A percentile compares a stretch with the other conserved stretches of the same genome.
These are phyloP conservation scores for Xylariales sp. DNA, from an alignment of 2,329 filamentous ascomycete species.

Conservation along the genomic window DNA sequence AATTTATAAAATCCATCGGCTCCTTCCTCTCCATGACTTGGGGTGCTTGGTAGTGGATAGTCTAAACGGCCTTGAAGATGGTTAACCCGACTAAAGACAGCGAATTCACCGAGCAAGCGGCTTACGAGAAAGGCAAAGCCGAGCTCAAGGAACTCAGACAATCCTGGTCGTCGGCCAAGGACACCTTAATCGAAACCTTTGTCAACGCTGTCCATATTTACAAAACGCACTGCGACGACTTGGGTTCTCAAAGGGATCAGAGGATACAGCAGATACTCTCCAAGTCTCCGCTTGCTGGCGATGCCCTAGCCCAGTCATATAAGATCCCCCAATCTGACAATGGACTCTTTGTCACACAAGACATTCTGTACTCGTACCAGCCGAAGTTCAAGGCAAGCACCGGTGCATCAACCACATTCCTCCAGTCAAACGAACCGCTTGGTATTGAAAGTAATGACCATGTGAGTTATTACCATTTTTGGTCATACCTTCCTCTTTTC, in stretches of 20 bases:
- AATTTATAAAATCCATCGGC: background rate
- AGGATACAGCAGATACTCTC: background rate
- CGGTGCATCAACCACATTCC: background rate
- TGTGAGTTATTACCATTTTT: background rate
- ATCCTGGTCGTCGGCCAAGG: background rate
- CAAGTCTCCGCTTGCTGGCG: background rate
- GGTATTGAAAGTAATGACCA: background rate
- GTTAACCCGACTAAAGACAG: background rate
- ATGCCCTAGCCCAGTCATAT: background rate
- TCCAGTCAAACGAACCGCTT: background rate
- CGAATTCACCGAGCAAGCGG: background rate
- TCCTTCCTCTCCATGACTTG: background rate
- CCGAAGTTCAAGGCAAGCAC: background rate
- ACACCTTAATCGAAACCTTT: background rate
- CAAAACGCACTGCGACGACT: background rate
- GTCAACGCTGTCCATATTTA: background rate
- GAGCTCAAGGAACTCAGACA: background rate
- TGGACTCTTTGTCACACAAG: background rate
- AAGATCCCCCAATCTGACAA: conserved; percentile 1
- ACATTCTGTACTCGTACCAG: conserved; percentile 3
- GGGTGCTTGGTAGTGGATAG: background rate
- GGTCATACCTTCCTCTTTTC: background rate
- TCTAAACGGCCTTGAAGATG: background rate
- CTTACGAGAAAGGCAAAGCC: background rate
- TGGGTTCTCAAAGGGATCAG: background rate